Percentiles rank a stretch among this genome's conserved stretches.
These are phyloP conservation scores for Jamesozyma lodderae DNA, from an alignment of 805 yeast genomes.

Conservation along the genomic window DNA sequence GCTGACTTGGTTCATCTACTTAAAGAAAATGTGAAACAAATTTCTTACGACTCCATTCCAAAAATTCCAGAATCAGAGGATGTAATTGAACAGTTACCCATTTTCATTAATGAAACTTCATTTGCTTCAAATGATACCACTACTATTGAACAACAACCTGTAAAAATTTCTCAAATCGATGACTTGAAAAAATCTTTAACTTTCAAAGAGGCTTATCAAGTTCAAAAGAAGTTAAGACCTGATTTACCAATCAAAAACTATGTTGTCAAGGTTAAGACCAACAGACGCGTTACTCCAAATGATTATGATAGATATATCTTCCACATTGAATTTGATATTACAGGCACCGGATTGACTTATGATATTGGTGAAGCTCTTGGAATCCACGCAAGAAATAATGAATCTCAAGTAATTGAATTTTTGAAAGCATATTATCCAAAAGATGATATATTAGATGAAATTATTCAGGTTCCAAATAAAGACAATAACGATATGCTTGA, in stretches of 20 bases:
- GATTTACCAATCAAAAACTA: constrained; percentile 80
- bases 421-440: constrained; percentile 44
- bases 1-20: not conserved
- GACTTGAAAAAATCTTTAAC: constrained; percentile 57
- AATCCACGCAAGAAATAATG: constrained; percentile 79
- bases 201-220: constrained; percentile 71
- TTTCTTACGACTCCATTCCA: not conserved
- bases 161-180: constrained; percentile 26
- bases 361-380: constrained; percentile 97
- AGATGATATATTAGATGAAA: constrained; percentile 59
- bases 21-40: not conserved
- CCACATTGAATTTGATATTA: constrained; percentile 88
- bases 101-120: constrained; percentile 53
- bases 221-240: constrained; percentile 63
- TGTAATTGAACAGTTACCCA: constrained; percentile 32
- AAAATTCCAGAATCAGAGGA: not conserved
- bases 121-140: constrained; percentile 34
- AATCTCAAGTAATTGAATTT: constrained; percentile 56
- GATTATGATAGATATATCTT: constrained; percentile 91
- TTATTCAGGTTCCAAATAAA: constrained; percentile 63
- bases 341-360: constrained; percentile 85
- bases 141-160: constrained; percentile 15
- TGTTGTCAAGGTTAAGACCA: constrained; percentile 82
- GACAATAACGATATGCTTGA: constrained; percentile 52
- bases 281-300: constrained; percentile 80